phyloP scores from a whole-genome alignment of 495 filamentous ascomycete species.

The Penicillium odoratum region DNA sequence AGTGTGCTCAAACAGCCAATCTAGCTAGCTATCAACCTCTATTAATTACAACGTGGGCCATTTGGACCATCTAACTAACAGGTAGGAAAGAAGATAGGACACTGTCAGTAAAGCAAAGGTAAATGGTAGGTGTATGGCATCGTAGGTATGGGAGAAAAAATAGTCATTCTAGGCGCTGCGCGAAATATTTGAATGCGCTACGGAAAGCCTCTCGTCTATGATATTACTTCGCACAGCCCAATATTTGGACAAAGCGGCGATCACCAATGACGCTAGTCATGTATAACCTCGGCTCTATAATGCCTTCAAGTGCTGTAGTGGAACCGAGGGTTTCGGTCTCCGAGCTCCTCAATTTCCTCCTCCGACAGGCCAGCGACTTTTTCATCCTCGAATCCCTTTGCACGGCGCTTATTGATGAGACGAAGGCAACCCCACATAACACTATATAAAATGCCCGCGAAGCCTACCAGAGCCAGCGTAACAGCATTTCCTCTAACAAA shows the following conservation, averaged over 20 bases:
- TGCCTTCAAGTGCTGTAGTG: slow-evolving; percentile 51
- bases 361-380: slow-evolving; percentile 57
- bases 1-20: no score
- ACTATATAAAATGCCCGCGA: slow-evolving; percentile 43
- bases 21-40: no score
- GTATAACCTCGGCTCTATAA: neutral
- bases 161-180: no score
- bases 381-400: slow-evolving; percentile 51
- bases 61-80: no score
- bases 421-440: slow-evolving; percentile 57
- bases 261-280: neutral
- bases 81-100: no score
- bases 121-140: no score
- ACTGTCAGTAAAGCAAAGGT: no score
- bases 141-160: no score
- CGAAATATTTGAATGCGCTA: no score
- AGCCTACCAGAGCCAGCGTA: slow-evolving; percentile 46
- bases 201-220: neutral
- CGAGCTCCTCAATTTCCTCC: slow-evolving; percentile 66
- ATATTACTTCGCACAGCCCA: neutral
- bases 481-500: slow-evolving; percentile 47
- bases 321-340: slow-evolving; percentile 66
- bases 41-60: no score
- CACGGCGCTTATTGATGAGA: slow-evolving; percentile 55
- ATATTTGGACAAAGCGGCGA: neutral